Base-by-base conservation (phyloP, 495 filamentous ascomycete species). In the Wilcoxina mikolae region DNA sequence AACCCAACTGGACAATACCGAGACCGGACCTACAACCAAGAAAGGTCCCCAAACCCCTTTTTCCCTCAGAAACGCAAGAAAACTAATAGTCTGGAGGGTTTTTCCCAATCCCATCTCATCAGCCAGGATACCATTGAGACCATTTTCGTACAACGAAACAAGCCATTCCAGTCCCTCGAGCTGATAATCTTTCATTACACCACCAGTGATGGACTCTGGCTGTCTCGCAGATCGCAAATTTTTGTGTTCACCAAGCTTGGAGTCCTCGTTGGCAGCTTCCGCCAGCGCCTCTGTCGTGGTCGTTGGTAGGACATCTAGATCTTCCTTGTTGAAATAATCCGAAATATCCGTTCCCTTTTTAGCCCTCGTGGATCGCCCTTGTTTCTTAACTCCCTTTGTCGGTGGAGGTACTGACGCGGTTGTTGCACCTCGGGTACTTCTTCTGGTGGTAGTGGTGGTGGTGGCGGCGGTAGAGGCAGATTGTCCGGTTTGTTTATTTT, bases 41-140 rank as follows among this genome's bases (percentile, higher is more conserved):
- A 95, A 94, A 0, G 91, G 91, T 0, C 91, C 91, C 12, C 87
- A 84, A 15, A 81, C 76, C 46, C 87, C 81, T 53, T 88, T 83
- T 64, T 94, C 88, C 64, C 89, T 79, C 23, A 96, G 71, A 58
- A 90, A 83, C 0, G 91, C 91, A 38, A 96, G 77, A 56, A 96
- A 78, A 0, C 87, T 83, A 35, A 96, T 96, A 0, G 89, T 85
- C 68, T 98, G 91, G 1, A 98, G 76, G 0, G 90, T 96, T 72
- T 96, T 96, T 60, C 90, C 90, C 24, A 96, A 68, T 1, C 91
- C 91, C 91, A 98, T 98, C 68, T 98, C 91, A 63, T 98, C 91
- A 0, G 91, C 91, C 22, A 98, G 68, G 57, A 98, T 98, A 0
- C 91, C 91, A 62, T 87, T 94, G 64, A 96, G 74, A 3, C 91